Evolutionary conservation across 2,329 filamentous ascomycete species (phyloP), one percentile per base, ranked within the genome.

Genomic region (Hyphodiscus sp.): DNA sequence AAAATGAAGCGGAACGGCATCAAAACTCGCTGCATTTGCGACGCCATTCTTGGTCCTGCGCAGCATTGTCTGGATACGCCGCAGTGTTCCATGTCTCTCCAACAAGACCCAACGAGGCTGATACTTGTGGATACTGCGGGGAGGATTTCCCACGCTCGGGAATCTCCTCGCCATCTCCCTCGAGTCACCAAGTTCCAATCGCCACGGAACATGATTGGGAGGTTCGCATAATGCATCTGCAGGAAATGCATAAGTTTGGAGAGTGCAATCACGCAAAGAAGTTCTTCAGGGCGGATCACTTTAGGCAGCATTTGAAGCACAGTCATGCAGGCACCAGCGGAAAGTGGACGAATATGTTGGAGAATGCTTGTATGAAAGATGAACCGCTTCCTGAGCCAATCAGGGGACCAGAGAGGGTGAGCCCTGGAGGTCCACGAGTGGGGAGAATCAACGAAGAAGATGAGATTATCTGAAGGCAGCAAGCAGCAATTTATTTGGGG

Each of bases 181-280:
- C 73, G 48, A 77, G 80, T 11, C 69, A 68, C 26, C 67, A 67
- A 1, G 66, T 70, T 43, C 69, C 70, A 45, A 66, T 73, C 20
- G 71, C 85, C 20, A 95, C 89, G 42, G 86, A 91, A 5, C 82
- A 89, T 50, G 88, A 97, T 67, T 96, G 91, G 91, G 88, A 95
- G 50, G 78, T 83, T 57, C 85, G 94, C 54, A 83, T 91, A 51
- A 86, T 88, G 53, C 94, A 99, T 73, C 75, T 99, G 51, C 91
- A 91, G 66, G 86, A 89, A 63, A 82, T 91, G 59, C 94, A 99
- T 76, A 99, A 99, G 69, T 99, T 96, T 69, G 84, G 91, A 58
- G 94, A 97, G 73, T 99, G 94, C 79, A 99, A 99, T 70, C 91
- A 94, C 65, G 87, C 88, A 62, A 99, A 99, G 77, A 97, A 97